Percentiles rank a stretch among this genome's conserved stretches.
Evolutionary conservation across 202 grass and related monocot species (phyloP).

Genomic region (Carex arenaria): DNA sequence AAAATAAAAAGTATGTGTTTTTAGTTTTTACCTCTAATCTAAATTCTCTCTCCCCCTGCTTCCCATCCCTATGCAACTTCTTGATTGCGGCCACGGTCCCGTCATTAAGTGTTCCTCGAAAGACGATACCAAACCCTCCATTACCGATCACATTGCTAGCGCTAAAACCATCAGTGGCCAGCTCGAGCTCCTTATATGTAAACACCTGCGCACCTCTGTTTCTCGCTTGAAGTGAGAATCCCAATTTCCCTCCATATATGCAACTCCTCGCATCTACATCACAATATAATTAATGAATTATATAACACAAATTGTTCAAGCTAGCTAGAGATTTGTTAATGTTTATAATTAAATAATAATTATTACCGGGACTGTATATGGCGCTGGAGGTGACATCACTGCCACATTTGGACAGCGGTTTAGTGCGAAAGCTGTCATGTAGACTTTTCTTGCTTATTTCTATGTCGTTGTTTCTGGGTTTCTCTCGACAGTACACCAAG

Average conservation of each 20-base stretch:
- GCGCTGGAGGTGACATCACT: conserved; percentile 11
- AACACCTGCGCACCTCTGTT: conserved; percentile 71
- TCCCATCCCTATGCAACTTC: conserved; percentile 68
- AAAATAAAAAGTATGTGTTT: not conserved
- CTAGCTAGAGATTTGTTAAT: not conserved
- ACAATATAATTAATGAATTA: not conserved
- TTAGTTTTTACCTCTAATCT: conserved; percentile 56
- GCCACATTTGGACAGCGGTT: conserved; percentile 8
- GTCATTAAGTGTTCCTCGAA: conserved; percentile 63
- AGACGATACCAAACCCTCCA: conserved; percentile 54
- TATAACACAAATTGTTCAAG: not conserved
- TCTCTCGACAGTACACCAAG: conserved; percentile 25
- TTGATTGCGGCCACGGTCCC: conserved; percentile 87
- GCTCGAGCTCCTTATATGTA: conserved; percentile 89
- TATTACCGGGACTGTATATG: conserved; percentile 35
- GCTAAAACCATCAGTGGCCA: conserved; percentile 78
- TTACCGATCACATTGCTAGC: conserved; percentile 70
- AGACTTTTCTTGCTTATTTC: not conserved
- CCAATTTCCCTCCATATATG: conserved; percentile 67
- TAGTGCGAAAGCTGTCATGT: conserved; percentile 22
- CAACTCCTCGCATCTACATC: conserved; percentile 43
- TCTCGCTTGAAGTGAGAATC: conserved; percentile 43
- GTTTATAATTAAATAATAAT: not conserved
- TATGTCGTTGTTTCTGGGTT: conserved; percentile 18
- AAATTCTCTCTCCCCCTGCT: conserved; percentile 91